Conservation (phyloP, 768 basidiomycete species). For the Suillus spraguei region DNA sequence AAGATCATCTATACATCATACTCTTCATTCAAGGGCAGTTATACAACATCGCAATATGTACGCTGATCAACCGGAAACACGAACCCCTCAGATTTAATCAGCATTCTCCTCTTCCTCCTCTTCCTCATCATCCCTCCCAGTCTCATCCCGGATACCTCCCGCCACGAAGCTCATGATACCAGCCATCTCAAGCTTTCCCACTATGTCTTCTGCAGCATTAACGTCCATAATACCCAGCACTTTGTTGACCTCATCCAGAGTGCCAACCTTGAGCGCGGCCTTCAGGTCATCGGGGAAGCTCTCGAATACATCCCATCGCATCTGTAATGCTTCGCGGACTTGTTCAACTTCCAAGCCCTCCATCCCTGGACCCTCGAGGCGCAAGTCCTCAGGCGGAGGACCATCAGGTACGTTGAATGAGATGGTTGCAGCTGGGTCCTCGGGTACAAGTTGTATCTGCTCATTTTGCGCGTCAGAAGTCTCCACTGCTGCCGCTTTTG, state of each 20-base stretch:
- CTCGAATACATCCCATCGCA: conserved; percentile 90
- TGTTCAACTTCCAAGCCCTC: conserved; percentile 82
- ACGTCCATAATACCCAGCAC: conserved; percentile 87
- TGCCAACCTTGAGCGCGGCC: conserved; percentile 74
- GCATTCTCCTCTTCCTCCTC: conserved; percentile 13
- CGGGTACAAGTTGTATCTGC: conserved; percentile 94
- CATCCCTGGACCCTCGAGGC: conserved; percentile 87
- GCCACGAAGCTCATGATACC: conserved; percentile 92
- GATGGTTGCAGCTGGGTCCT: conserved; percentile 76
- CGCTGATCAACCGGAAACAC: not conserved
- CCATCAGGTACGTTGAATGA: conserved; percentile 95
- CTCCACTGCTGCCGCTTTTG: conserved; percentile 54
- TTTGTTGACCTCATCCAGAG: conserved; percentile 84
- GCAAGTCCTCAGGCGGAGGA: conserved; percentile 85
- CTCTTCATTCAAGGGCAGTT: conserved; percentile 4
- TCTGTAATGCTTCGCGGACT: conserved; percentile 82
- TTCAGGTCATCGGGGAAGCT: conserved; percentile 70
- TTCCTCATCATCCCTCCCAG: conserved; percentile 35
- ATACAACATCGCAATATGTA: not conserved
- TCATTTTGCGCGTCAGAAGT: conserved; percentile 48
- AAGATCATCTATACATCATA: not conserved
- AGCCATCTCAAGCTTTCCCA: conserved; percentile 76
- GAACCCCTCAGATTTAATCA: not conserved
- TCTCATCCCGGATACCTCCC: conserved; percentile 72
- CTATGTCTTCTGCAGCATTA: conserved; percentile 78